phyloP scores from a whole-genome alignment of 805 yeast species.

The Candida nemodendra region DNA sequence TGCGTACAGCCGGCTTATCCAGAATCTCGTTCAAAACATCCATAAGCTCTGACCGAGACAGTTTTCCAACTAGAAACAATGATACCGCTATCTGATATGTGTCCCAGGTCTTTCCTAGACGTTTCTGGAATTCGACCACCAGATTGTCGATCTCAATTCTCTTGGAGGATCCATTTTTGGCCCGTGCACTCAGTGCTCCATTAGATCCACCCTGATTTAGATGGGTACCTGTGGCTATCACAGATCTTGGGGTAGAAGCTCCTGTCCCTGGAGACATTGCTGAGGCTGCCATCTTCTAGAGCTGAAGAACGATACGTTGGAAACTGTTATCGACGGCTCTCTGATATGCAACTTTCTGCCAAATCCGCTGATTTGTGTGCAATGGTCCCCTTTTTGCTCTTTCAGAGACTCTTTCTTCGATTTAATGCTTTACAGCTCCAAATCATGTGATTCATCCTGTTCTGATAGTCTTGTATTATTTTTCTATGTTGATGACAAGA shows the following conservation, averaged over 20 bases:
- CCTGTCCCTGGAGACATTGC: slow-evolving; percentile 15
- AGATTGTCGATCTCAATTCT: slow-evolving; percentile 62
- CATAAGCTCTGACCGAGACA: slow-evolving; percentile 74
- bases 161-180: slow-evolving; percentile 24
- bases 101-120: slow-evolving; percentile 82
- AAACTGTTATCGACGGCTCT: too few species aligned
- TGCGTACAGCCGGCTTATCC: slow-evolving; percentile 45
- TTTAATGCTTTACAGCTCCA: too few species aligned
- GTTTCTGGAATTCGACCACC: slow-evolving; percentile 69
- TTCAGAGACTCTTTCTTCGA: too few species aligned
- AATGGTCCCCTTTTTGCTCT: too few species aligned
- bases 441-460: too few species aligned
- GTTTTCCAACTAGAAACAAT: slow-evolving; percentile 71
- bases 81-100: slow-evolving; percentile 78
- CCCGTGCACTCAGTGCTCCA: slow-evolving; percentile 7
- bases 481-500: too few species aligned
- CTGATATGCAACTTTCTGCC: too few species aligned
- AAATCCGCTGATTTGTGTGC: too few species aligned
- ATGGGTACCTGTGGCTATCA: slow-evolving; percentile 2
- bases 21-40: slow-evolving; percentile 57
- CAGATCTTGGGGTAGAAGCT: slow-evolving; percentile 10
- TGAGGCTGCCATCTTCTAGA: slow-evolving; percentile 5
- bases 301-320: too few species aligned
- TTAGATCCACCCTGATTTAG: neutral
- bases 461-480: too few species aligned